phyloP scores from a whole-genome alignment of 768 basidiomycete genomes.

The Suillus subalutaceus region DNA sequence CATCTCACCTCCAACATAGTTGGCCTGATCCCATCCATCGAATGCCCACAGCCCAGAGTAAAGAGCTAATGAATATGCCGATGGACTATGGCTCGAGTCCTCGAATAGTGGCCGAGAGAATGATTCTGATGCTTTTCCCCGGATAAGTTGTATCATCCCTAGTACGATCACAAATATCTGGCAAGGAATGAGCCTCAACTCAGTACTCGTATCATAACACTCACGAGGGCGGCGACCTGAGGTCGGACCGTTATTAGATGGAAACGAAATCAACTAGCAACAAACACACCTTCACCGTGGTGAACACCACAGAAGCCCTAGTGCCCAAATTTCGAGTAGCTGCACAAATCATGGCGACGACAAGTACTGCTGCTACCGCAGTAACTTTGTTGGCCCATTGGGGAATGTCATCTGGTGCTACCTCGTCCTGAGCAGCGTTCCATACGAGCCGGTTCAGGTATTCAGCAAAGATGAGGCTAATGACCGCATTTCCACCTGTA shows the following conservation, averaged over 20 bases:
- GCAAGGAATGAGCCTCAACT: conserved; percentile 16
- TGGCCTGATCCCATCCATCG: conserved; percentile 95
- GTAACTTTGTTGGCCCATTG: conserved; percentile 92
- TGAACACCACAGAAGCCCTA: conserved; percentile 85
- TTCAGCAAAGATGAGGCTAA: conserved; percentile 88
- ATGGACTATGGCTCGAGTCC: conserved; percentile 76
- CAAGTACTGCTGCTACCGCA: conserved; percentile 68
- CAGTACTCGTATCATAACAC: conserved; percentile 25
- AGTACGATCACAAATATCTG: conserved; percentile 75
- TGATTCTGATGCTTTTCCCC: conserved; percentile 72
- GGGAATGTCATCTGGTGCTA: conserved; percentile 79
- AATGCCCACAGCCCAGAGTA: conserved; percentile 97
- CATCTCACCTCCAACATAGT: conserved; percentile 92
- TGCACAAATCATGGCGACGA: conserved; percentile 80
- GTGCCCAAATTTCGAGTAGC: conserved; percentile 78
- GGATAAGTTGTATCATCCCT: conserved; percentile 74
- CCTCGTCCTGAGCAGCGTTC: conserved; percentile 69
- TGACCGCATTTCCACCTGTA: conserved; percentile 76
- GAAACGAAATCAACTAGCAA: conserved; percentile 6
- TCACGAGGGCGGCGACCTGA: conserved; percentile 68
- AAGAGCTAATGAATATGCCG: conserved; percentile 88
- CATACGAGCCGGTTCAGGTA: conserved; percentile 91
- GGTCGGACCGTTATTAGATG: conserved; percentile 2
- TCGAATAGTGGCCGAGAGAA: conserved; percentile 70
- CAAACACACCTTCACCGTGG: conserved; percentile 71